Base-by-base conservation (phyloP, 2,329 filamentous ascomycete species). In the Tolypocladium nubicola region DNA sequence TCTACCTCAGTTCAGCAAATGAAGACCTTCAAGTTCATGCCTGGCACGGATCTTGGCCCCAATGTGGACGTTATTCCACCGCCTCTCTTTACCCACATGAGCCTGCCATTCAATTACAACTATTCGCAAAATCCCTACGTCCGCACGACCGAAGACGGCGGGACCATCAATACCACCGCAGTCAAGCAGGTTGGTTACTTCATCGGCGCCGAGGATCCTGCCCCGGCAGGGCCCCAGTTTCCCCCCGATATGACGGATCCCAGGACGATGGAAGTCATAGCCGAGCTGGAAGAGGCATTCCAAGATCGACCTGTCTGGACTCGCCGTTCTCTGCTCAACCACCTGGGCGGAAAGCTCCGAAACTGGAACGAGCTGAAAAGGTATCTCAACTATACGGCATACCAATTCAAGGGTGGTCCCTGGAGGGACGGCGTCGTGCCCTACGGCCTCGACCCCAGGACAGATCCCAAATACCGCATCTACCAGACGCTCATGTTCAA, bases 401-500 rank as follows among this genome's bases (percentile, higher is more conserved):
- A 96, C 73, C 90, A 92, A 72, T 97, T 97, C 78, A 87, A 88
- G 59, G 90, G 88, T 26, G 94, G 94, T 0, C 92, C 94, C 0
- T 99, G 90, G 88, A 83, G 90, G 61, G 92, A 97, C 70, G 86
- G 89, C 3, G 84, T 97, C 56, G 84, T 97, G 61, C 85, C 82
- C 52, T 94, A 92, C 70, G 93, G 93, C 11, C 73, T 96, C 23
- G 94, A 99, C 68, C 94, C 94, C 3, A 84, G 94, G 40, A 81
- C 75, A 16, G 86, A 92, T 60, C 85, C 89, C 0, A 81, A 85
- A 57, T 92, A 88, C 67, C 86, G 91, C 39, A 77, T 84, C 56
- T 97, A 96, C 70, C 94, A 99, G 72, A 95, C 90, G 0, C 78
- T 97, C 61, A 88, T 90, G 73, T 96, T 96, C 75, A 89, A 91